Percentiles rank a stretch among this genome's conserved stretches.
phyloP scores from a whole-genome alignment of 176 grass and related monocot species.

The Musa acuminata region DNA sequence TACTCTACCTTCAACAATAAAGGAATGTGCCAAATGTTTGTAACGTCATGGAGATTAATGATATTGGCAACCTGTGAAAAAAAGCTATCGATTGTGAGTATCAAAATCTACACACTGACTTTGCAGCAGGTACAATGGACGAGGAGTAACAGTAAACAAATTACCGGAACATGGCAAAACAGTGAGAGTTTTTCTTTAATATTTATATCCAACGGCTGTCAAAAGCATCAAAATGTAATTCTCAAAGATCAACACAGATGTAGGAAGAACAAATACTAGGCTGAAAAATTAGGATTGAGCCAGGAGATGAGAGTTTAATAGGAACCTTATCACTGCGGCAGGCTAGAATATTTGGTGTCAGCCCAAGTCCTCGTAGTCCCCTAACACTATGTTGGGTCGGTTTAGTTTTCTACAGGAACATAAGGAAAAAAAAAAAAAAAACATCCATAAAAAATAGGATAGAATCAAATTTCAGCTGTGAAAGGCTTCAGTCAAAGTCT shows the following conservation, averaged over 20 bases:
- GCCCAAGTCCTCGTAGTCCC: conserved; percentile 31
- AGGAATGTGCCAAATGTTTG: conserved; percentile 38
- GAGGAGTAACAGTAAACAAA: not conserved
- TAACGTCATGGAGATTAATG: conserved; percentile 36
- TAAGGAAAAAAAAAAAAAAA: not conserved
- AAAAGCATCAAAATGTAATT: conserved; percentile 3
- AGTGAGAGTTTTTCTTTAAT: conserved; percentile 35
- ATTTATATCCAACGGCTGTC: conserved; percentile 28
- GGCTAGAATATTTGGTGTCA: conserved; percentile 36
- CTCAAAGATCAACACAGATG: not conserved
- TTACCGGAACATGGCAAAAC: conserved; percentile 39
- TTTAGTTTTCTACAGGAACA: conserved; percentile 34
- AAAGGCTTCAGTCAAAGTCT: not conserved
- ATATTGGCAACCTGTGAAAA: conserved; percentile 23
- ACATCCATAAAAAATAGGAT: not conserved
- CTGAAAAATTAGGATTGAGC: not conserved
- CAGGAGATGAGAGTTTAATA: not conserved
- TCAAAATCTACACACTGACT: not conserved
- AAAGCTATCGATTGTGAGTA: not conserved
- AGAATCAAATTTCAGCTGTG: not conserved
- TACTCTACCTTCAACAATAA: conserved; percentile 28
- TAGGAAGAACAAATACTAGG: not conserved
- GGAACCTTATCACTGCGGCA: conserved; percentile 36
- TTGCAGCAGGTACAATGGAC: not conserved
- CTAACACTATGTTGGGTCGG: conserved; percentile 42